Conservation (phyloP, 768 basidiomycete genomes). For the Paxillus rubicundulus region DNA sequence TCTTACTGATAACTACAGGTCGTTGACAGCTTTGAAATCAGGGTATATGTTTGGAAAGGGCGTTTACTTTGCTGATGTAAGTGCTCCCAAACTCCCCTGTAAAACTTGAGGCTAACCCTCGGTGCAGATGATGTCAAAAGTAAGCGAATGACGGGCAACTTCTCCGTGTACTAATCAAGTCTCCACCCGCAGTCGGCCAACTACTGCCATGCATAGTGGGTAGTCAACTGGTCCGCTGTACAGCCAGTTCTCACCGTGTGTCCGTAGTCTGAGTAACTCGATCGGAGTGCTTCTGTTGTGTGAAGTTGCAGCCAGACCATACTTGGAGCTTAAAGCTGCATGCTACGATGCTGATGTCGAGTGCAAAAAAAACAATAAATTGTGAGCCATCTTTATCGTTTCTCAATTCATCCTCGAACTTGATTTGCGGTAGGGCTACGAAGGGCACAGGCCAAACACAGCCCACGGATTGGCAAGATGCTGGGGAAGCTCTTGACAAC, state of each 20-base stretch:
- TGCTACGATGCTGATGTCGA: slow-evolving; percentile 49
- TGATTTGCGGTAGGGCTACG: slow-evolving; percentile 39
- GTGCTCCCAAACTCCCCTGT: slow-evolving; percentile 12
- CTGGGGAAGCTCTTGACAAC: slow-evolving; percentile 47
- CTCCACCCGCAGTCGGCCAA: slow-evolving; percentile 44
- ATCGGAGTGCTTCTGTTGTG: slow-evolving; percentile 58
- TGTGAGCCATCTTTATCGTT: slow-evolving; percentile 28
- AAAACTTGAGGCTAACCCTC: not conserved
- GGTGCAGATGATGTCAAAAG: slow-evolving; percentile 61
- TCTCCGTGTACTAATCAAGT: not conserved
- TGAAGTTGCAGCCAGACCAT: slow-evolving; percentile 57
- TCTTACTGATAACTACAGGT: not conserved
- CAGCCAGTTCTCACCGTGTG: not conserved
- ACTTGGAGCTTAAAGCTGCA: slow-evolving; percentile 45
- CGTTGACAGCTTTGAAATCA: slow-evolving; percentile 5
- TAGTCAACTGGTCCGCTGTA: not conserved
- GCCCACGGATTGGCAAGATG: slow-evolving; percentile 58
- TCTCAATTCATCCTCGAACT: not conserved
- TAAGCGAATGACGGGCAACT: slow-evolving; percentile 18
- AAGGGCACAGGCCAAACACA: slow-evolving; percentile 54
- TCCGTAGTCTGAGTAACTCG: slow-evolving; percentile 44
- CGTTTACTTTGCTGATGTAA: slow-evolving; percentile 61
- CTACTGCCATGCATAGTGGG: slow-evolving; percentile 52
- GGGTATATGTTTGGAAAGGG: slow-evolving; percentile 68
- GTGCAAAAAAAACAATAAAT: slow-evolving; percentile 41